Conservation (phyloP, 148 eudicot genomes). For the Diospyros lotus region DNA sequence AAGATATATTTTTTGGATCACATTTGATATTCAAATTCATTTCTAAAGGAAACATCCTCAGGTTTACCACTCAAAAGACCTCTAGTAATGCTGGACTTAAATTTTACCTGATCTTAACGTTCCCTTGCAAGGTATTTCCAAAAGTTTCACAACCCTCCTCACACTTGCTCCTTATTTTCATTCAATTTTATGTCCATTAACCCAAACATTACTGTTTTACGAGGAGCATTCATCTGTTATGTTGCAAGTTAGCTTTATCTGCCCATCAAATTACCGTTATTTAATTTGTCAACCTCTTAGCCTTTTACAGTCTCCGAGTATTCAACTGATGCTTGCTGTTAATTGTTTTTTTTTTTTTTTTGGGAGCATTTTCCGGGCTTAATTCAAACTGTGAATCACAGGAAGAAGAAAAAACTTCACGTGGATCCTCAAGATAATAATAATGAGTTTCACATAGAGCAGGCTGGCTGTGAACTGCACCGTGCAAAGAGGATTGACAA, state of each 20-base stretch:
- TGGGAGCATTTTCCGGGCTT: not conserved
- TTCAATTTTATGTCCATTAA: not conserved
- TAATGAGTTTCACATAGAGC: slow-evolving; percentile 24
- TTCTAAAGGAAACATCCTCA: not conserved
- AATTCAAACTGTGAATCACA: slow-evolving; percentile 20
- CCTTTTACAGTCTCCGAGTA: not conserved
- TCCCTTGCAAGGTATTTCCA: not conserved
- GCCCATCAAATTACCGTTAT: not conserved
- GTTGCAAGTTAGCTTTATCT: not conserved
- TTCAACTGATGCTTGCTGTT: slow-evolving; percentile 2
- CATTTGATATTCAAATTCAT: not conserved
- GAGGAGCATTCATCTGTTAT: not conserved
- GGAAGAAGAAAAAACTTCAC: slow-evolving; percentile 52
- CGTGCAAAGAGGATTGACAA: slow-evolving; percentile 15
- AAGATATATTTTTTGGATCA: not conserved
- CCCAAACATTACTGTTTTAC: not conserved
- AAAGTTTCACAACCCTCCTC: not conserved
- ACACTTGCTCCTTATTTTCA: not conserved
- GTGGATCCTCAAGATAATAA: slow-evolving; percentile 23
- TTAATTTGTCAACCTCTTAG: not conserved
- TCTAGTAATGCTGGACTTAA: not conserved
- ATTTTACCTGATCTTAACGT: not conserved
- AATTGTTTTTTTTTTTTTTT: not conserved
- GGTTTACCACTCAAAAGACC: not conserved
- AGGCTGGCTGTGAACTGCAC: slow-evolving; percentile 16